Evolutionary conservation across 805 yeast genomes (phyloP), one percentile per base, ranked within the genome.

Genomic region (Peterozyma toletana): DNA sequence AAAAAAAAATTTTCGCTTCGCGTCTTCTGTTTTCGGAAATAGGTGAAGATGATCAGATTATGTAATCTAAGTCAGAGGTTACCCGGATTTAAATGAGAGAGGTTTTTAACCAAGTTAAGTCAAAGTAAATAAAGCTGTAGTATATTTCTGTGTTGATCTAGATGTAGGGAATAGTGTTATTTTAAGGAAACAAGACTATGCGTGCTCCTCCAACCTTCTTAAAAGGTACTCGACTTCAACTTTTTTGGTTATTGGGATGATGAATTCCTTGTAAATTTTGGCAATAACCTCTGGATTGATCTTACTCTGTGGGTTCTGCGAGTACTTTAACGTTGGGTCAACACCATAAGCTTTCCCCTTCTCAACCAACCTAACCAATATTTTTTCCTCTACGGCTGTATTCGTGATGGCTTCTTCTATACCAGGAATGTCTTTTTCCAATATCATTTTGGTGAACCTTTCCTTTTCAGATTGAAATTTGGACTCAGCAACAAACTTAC

Each of bases 401-500:
- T 93, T 91, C 7, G 98, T 90, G 53, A 93, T 91, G 35, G 86
- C 83, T 16, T 67, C 78, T 55, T 82, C 86, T 40, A 93, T 83
- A 0, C 91, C 96, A 11, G 68, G 66, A 6, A 77, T 64, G 58
- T 93, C 96, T 45, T 68, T 73, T 0, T 71, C 76, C 49, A 67
- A 59, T 52, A 93, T 93, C 53, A 89, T 64, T 52, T 72, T 65
- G 2, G 77, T 77, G 67, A 81, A 88, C 41, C 60, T 62, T 40
- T 76, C 86, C 33, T 68, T 72, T 48, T 90, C 93, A 27, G 70
- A 66, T 54, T 73, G 80, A 62, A 79, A 93, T 64, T 93, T 93
- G 38, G 96, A 85, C 61, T 93, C 99, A 5, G 99, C 99, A 9
- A 93, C 99, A 70, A 91, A 93, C 64, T 86, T 86, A 40, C 99